Conservation (phyloP, 192 early-diverging fungal genomes). For the Chytriomyces sp. region DNA sequence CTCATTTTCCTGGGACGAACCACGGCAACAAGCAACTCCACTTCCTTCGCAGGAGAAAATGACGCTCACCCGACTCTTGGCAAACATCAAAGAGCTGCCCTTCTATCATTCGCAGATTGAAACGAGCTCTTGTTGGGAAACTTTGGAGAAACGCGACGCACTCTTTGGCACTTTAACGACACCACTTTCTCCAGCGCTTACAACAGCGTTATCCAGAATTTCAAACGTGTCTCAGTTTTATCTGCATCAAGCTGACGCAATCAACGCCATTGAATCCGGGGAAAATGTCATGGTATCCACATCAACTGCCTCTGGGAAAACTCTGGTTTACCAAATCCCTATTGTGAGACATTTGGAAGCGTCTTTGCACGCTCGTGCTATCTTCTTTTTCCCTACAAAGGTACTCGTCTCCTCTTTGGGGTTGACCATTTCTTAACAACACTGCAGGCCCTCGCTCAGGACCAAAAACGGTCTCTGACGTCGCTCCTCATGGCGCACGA, state of each 20-base stretch:
- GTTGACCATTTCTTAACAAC: background rate
- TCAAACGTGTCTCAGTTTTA: constrained; percentile 59
- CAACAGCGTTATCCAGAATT: too few relatives aligned
- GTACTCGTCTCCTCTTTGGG: constrained; percentile 29
- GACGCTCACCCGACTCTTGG: too few relatives aligned
- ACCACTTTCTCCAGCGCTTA: too few relatives aligned
- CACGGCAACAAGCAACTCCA: too few relatives aligned
- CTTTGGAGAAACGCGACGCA: too few relatives aligned
- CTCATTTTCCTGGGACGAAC: too few relatives aligned
- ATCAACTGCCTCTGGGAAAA: constrained; percentile 81
- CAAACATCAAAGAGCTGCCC: too few relatives aligned
- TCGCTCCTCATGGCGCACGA: constrained; percentile 19
- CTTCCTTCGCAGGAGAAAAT: too few relatives aligned
- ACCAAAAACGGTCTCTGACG: constrained; percentile 64
- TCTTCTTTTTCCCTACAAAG: constrained; percentile 81
- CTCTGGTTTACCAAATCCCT: constrained; percentile 74
- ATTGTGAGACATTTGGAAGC: constrained; percentile 57
- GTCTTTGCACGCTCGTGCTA: constrained; percentile 39
- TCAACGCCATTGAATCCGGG: constrained; percentile 51
- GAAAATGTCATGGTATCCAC: constrained; percentile 69
- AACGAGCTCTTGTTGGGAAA: too few relatives aligned
- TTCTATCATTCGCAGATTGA: too few relatives aligned
- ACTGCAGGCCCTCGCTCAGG: constrained; percentile 71
- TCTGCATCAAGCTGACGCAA: constrained; percentile 72
- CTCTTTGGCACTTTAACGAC: too few relatives aligned